A percentile compares a stretch with the other conserved stretches of the same genome.
Conservation (phyloP, 331 rosid species). For the Cydonia oblonga region DNA sequence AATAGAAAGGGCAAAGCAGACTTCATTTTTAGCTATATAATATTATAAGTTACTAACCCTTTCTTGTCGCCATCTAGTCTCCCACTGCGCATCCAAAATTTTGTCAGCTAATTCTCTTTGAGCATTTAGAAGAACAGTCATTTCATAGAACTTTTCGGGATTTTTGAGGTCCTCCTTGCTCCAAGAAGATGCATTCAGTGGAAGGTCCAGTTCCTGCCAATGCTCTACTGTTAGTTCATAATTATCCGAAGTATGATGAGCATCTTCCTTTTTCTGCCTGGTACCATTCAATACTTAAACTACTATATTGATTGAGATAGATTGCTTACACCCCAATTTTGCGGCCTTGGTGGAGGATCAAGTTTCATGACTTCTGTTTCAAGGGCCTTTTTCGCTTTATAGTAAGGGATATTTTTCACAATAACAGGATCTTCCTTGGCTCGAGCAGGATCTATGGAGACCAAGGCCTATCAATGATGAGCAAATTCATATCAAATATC, state of each 20-base stretch:
- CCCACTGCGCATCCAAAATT: constrained; percentile 82
- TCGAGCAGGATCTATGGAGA: constrained; percentile 78
- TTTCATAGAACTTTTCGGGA: constrained; percentile 70
- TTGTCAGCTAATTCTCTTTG: constrained; percentile 86
- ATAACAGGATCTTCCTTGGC: constrained; percentile 84
- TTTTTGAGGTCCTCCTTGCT: constrained; percentile 72
- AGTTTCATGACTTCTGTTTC: constrained; percentile 80
- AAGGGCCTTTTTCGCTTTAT: constrained; percentile 72
- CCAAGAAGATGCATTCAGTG: constrained; percentile 84
- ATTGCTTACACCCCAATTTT: constrained; percentile 82
- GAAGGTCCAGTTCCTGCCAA: constrained; percentile 78
- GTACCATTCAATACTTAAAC: not conserved
- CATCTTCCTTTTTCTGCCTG: not conserved
- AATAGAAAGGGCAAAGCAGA: not conserved
- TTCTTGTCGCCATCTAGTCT: constrained; percentile 81
- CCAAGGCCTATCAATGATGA: constrained; percentile 52
- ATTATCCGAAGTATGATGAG: not conserved
- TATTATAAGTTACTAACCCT: constrained; percentile 42
- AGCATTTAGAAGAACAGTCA: constrained; percentile 89
- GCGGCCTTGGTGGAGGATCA: constrained; percentile 86
- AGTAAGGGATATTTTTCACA: constrained; percentile 71
- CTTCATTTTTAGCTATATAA: not conserved
- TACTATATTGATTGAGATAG: not conserved
- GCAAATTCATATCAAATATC: constrained; percentile 5
- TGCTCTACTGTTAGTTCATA: constrained; percentile 25